These are phyloP conservation scores for Tuber melanosporum DNA, from an alignment of 495 filamentous ascomycete species.

Conservation along the genomic window DNA sequence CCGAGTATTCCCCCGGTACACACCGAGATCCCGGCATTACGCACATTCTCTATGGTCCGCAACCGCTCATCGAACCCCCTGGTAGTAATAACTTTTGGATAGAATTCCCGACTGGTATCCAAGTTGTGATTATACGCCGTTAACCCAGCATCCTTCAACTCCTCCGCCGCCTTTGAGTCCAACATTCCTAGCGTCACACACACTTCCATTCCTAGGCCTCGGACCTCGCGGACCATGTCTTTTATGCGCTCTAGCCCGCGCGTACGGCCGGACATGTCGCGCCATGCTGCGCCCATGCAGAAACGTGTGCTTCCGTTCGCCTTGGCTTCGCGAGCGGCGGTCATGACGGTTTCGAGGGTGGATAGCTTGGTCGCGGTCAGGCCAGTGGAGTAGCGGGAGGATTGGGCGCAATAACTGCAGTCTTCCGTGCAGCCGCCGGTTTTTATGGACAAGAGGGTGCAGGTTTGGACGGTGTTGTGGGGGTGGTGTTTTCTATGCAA, in stretches of 20 bases:
- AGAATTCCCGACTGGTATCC: constrained; percentile 79
- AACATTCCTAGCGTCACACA: constrained; percentile 90
- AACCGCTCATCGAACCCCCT: constrained; percentile 77
- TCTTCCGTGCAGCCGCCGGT: constrained; percentile 86
- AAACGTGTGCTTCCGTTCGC: constrained; percentile 75
- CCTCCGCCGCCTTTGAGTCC: constrained; percentile 64
- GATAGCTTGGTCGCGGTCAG: constrained; percentile 70
- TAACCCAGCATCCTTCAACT: constrained; percentile 71
- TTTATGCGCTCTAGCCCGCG: constrained; percentile 68
- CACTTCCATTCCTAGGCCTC: constrained; percentile 73
- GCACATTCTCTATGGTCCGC: constrained; percentile 64
- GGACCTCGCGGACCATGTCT: constrained; percentile 70
- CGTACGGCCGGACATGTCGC: constrained; percentile 84
- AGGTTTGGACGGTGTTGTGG: constrained; percentile 73
- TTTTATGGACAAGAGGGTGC: constrained; percentile 90
- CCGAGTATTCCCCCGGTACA: constrained; percentile 79
- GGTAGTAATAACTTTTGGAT: constrained; percentile 72
- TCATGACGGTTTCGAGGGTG: constrained; percentile 68
- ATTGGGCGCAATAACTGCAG: constrained; percentile 84
- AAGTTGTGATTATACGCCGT: constrained; percentile 90
- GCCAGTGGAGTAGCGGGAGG: constrained; percentile 69
- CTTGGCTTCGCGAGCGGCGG: constrained; percentile 66
- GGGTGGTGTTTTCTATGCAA: constrained; percentile 76
- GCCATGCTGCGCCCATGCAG: constrained; percentile 88
- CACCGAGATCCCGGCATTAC: constrained; percentile 75